Conservation (phyloP, 371 early-diverging fungal species). For the Massospora cicadina region DNA sequence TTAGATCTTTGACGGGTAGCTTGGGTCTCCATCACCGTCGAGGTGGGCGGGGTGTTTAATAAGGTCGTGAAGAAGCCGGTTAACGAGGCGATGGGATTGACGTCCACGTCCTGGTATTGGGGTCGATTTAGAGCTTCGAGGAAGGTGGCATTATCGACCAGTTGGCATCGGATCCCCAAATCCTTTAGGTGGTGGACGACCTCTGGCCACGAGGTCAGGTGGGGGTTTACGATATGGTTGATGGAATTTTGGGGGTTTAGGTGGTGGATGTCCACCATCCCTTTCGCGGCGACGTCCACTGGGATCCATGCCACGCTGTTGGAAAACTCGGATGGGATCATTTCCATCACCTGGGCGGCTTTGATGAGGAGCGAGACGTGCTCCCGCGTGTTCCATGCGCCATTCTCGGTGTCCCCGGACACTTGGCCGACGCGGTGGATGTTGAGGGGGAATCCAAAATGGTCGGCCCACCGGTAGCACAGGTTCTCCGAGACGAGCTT, state of each 20-base stretch:
- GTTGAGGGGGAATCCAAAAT: conserved; percentile 20
- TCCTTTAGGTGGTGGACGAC: not conserved
- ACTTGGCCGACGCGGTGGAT: conserved; percentile 25
- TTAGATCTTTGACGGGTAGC: not conserved
- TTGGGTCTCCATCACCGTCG: not conserved
- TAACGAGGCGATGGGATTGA: conserved; percentile 8
- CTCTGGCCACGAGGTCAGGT: not conserved
- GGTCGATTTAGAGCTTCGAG: not conserved
- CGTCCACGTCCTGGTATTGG: not conserved
- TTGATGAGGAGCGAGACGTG: conserved; percentile 17
- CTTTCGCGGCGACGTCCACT: conserved; percentile 3
- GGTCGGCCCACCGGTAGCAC: conserved; percentile 15
- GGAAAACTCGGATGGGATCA: not conserved
- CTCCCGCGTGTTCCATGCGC: conserved; percentile 25
- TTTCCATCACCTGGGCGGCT: not conserved
- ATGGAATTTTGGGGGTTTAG: not conserved
- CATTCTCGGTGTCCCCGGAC: conserved; percentile 20
- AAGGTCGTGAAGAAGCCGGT: conserved; percentile 1
- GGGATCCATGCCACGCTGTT: conserved; percentile 7
- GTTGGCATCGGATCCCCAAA: not conserved
- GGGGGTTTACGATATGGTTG: conserved; percentile 5
- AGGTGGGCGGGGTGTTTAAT: not conserved
- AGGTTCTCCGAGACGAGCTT: conserved; percentile 23
- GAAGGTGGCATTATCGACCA: not conserved
- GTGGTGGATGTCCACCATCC: not conserved